Conservation (phyloP, 179 eudicot genomes). For the Spergularia azorica region DNA sequence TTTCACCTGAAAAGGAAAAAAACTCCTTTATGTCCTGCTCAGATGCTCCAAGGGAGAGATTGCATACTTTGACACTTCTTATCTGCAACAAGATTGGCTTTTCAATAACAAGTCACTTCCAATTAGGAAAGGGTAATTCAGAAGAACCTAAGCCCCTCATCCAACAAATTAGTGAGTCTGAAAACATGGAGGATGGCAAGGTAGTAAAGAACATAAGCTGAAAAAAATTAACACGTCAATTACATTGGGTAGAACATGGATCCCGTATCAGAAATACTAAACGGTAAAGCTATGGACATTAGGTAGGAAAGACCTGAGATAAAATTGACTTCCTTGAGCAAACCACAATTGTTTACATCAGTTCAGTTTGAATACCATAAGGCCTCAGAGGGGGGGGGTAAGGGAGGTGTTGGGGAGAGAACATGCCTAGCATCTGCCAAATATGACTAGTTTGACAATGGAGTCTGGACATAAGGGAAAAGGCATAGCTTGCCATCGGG, state of each 20-base stretch:
- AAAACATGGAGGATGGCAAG: neutral
- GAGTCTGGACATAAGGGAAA: too few species aligned
- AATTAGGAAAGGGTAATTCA: conserved; percentile 1
- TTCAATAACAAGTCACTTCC: neutral
- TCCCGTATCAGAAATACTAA: too few species aligned
- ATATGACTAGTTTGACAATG: neutral
- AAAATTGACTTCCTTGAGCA: neutral
- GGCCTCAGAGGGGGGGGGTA: neutral
- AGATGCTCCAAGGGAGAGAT: conserved; percentile 74
- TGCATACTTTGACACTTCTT: conserved; percentile 71
- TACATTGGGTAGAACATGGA: too few species aligned
- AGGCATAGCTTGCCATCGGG: too few species aligned
- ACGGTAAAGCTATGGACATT: neutral
- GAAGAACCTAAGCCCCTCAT: neutral
- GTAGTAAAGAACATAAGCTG: neutral
- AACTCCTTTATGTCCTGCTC: conserved; percentile 81
- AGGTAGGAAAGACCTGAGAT: neutral
- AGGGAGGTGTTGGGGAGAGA: neutral
- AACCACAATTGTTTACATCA: neutral
- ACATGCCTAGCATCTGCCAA: neutral
- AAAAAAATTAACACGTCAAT: neutral
- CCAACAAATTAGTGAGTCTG: too few species aligned
- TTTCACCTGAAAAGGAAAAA: conserved; percentile 83
- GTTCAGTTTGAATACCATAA: neutral
- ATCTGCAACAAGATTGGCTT: conserved; percentile 37